phyloP scores from a whole-genome alignment of 495 filamentous ascomycete species.

The Beverwykella pulmonaria region DNA sequence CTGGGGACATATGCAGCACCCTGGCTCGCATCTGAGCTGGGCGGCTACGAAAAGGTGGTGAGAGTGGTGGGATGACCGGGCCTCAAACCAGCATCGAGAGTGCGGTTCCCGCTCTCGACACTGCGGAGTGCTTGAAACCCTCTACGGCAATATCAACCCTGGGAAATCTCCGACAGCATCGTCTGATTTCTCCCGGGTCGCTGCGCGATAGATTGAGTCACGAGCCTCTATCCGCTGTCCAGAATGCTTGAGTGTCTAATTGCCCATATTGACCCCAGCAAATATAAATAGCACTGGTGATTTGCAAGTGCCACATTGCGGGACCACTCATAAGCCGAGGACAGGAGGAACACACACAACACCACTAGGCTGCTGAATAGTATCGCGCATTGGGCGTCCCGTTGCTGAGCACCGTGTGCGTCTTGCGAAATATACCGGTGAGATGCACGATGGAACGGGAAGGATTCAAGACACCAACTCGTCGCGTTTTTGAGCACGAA shows the following conservation, averaged over 20 bases:
- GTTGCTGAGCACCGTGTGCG: background rate
- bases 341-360: background rate
- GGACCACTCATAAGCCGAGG: constrained; percentile 9
- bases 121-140: constrained; percentile 2
- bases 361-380: background rate
- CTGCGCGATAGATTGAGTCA: constrained; percentile 14
- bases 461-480: background rate
- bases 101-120: background rate
- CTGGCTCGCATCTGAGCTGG: constrained; percentile 12
- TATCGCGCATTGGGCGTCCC: background rate
- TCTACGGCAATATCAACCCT: constrained; percentile 2
- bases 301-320: constrained; percentile 4
- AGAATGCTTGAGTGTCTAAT: background rate
- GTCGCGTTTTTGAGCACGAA: background rate
- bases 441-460: no score
- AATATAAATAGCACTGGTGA: constrained; percentile 22
- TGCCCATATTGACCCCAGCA: constrained; percentile 3
- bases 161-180: constrained; percentile 23
- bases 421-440: background rate
- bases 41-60: constrained; percentile 31
- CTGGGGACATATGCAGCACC: constrained; percentile 21
- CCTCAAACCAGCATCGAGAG: background rate
- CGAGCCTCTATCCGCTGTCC: background rate
- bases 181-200: constrained; percentile 16
- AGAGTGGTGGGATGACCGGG: background rate